Percentiles rank a stretch among this genome's conserved stretches.
These are phyloP conservation scores for Colletotrichum camelliae DNA, from an alignment of 2,329 filamentous ascomycete species.

Conservation along the genomic window DNA sequence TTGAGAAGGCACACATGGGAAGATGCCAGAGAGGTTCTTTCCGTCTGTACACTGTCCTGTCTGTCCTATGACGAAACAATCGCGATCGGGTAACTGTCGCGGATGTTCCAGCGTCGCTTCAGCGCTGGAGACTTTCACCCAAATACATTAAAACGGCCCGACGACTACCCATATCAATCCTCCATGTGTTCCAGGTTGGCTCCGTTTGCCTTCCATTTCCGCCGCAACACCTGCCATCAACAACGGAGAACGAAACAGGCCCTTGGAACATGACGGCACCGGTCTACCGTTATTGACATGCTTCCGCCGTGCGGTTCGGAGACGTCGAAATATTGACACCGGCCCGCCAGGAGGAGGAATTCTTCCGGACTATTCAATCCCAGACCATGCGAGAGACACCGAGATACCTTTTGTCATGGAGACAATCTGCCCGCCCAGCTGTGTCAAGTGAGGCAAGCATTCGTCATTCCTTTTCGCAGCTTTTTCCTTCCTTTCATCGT, in stretches of 20 bases:
- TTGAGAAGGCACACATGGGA: background rate
- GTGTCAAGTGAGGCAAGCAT: background rate
- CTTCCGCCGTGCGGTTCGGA: background rate
- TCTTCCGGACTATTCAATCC: background rate
- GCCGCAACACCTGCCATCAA: background rate
- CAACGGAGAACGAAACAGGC: background rate
- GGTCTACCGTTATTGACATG: background rate
- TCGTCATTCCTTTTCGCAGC: background rate
- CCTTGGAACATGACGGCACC: background rate
- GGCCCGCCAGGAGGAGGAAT: background rate
- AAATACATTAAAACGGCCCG: background rate
- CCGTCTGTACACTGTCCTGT: background rate
- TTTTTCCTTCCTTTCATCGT: background rate
- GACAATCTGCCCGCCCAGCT: background rate
- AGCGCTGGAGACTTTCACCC: background rate
- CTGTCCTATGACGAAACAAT: background rate
- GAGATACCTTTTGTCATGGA: background rate
- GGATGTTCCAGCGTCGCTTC: background rate
- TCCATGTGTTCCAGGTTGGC: background rate
- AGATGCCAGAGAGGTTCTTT: background rate
- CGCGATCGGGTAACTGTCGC: background rate
- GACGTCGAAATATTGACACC: background rate
- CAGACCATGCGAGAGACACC: background rate
- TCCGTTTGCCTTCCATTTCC: background rate
- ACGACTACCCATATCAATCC: background rate